These are phyloP conservation scores for Selaginella tamariscina DNA, from an alignment of 75 land plant species.

Conservation along the genomic window DNA sequence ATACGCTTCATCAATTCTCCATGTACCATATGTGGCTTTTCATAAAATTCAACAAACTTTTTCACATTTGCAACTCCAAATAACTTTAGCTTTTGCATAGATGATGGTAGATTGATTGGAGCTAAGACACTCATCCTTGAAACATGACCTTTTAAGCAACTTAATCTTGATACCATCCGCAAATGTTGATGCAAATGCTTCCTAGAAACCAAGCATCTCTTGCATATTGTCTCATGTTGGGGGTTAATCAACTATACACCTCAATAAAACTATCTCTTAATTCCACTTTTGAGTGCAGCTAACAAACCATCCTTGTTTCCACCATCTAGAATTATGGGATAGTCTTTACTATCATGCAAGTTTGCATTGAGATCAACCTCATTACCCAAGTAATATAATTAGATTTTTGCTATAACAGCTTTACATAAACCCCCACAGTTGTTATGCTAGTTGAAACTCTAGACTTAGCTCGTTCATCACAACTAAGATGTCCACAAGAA, in stretches of 20 bases:
- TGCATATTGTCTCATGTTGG: not conserved
- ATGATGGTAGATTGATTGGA: not conserved
- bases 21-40: not conserved
- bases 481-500: too few relatives aligned
- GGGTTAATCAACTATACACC: not conserved
- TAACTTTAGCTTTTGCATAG: too few relatives aligned
- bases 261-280: not conserved
- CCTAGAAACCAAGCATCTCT: not conserved
- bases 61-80: too few relatives aligned
- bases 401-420: too few relatives aligned
- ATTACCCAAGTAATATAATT: too few relatives aligned
- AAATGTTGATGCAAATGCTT: not conserved
- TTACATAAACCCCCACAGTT: too few relatives aligned
- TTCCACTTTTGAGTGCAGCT: not conserved
- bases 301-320: not conserved
- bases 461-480: too few relatives aligned
- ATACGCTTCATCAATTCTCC: not conserved
- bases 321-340: not conserved
- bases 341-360: not conserved
- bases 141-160: not conserved
- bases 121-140: not conserved
- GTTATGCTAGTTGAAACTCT: too few relatives aligned
- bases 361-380: constrained; percentile 3
- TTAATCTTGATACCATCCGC: not conserved
- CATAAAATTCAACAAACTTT: not conserved